Percentiles rank a stretch among this genome's conserved stretches.
phyloP scores from a whole-genome alignment of 176 grass and related monocot species.

The maize (Zea mays) region DNA sequence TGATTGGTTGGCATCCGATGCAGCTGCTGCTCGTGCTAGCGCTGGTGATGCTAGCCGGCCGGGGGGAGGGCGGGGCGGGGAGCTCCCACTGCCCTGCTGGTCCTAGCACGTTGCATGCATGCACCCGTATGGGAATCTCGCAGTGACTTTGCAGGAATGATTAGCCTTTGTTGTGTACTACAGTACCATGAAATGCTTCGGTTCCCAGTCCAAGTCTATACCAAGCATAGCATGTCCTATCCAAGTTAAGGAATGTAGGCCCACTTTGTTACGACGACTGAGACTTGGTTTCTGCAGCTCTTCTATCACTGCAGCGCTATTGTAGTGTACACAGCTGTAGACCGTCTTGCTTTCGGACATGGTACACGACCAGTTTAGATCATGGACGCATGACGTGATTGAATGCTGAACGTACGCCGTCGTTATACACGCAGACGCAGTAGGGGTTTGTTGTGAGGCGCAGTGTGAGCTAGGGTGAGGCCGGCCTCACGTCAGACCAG shows the following conservation, averaged over 20 bases:
- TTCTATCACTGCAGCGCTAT: no score
- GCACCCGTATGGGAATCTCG: not conserved
- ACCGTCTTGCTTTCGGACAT: not conserved
- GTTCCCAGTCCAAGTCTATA: no score
- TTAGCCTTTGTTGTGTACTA: not conserved
- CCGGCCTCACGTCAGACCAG: slow-evolving; percentile 1
- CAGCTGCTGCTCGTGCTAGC: not conserved
- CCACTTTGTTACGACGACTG: no score
- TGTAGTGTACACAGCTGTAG: not conserved
- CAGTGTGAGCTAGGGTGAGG: no score
- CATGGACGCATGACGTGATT: not conserved
- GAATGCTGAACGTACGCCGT: not conserved
- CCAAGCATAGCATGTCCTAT: not conserved
- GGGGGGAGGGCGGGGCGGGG: no score
- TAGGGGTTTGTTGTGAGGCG: not conserved
- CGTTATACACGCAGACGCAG: not conserved
- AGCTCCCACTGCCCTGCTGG: no score
- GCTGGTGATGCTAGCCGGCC: no score
- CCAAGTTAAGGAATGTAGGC: no score
- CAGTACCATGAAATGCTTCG: not conserved
- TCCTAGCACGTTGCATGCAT: not conserved
- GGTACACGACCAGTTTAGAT: not conserved
- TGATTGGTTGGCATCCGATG: slow-evolving; percentile 47
- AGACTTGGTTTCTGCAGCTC: no score
- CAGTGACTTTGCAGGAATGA: not conserved